A percentile compares a stretch with the other conserved stretches of the same genome.
These are phyloP conservation scores for Melampsora larici-populina DNA, from an alignment of 1,284 basidiomycete genomes.

Conservation along the genomic window DNA sequence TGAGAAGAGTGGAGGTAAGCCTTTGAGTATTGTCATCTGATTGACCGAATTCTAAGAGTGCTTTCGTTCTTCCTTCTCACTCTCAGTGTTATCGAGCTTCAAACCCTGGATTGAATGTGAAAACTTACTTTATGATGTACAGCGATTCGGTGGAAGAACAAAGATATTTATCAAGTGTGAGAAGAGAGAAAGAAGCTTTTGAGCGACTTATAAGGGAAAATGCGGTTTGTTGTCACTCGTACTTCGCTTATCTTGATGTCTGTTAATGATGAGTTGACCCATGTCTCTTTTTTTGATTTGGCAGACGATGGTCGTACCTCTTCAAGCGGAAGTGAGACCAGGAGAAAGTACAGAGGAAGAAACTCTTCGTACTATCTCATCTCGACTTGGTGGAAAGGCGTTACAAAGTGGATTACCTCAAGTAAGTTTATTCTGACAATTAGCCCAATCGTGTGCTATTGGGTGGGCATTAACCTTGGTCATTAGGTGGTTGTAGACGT, in stretches of 20 bases:
- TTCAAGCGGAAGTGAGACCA: conserved; percentile 69
- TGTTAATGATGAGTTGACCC: not conserved
- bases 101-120: conserved; percentile 72
- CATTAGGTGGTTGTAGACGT: conserved; percentile 77
- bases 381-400: conserved; percentile 72
- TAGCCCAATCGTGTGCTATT: not conserved
- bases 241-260: not conserved
- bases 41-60: not conserved
- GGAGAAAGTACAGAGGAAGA: conserved; percentile 55
- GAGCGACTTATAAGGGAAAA: conserved; percentile 88
- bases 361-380: conserved; percentile 79
- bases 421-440: conserved; percentile 50
- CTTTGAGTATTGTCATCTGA: conserved; percentile 5
- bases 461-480: not conserved
- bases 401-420: conserved; percentile 67
- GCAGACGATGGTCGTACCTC: conserved; percentile 80
- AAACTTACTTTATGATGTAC: conserved; percentile 96
- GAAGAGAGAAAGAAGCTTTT: conserved; percentile 91
- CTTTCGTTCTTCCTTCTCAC: conserved; percentile 2
- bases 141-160: conserved; percentile 91
- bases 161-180: conserved; percentile 80
- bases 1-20: conserved; percentile 81
- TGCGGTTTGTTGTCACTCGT: conserved; percentile 62
- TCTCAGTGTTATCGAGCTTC: conserved; percentile 76
- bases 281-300: not conserved